phyloP scores from a whole-genome alignment of 2,329 filamentous ascomycete species.

The Pseudogymnoascus sp. region DNA sequence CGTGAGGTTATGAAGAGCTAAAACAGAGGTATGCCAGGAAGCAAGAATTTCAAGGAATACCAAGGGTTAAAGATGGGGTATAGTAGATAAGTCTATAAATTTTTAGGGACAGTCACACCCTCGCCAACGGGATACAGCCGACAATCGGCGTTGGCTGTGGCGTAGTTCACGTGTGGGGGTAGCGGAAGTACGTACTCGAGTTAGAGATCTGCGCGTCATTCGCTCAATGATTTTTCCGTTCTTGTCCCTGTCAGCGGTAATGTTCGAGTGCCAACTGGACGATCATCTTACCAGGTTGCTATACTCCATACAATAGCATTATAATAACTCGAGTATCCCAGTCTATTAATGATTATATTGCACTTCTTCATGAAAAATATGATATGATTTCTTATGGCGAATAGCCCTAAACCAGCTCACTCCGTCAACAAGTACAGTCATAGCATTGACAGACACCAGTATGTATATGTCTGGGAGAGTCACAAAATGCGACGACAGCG shows the following conservation, averaged over 20 bases:
- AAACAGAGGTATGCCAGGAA: neutral
- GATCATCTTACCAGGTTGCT: conserved; percentile 1
- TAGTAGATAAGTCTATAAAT: conserved; percentile 8
- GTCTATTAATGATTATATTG: neutral
- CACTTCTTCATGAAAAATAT: neutral
- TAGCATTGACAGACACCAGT: neutral
- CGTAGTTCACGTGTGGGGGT: neutral
- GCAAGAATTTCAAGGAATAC: conserved; percentile 8
- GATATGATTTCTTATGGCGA: neutral
- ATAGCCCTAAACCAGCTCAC: no score
- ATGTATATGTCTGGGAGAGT: neutral
- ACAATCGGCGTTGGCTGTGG: conserved; percentile 6
- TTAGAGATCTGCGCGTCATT: neutral
- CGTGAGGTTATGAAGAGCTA: neutral
- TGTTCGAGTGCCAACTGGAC: neutral
- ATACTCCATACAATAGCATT: neutral
- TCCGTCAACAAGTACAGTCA: neutral
- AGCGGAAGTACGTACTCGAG: conserved; percentile 1
- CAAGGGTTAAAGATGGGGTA: conserved; percentile 5
- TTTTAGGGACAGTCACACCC: conserved; percentile 4
- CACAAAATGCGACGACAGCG: neutral
- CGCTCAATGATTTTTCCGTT: conserved; percentile 2
- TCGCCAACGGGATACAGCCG: conserved; percentile 1
- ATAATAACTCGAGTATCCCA: neutral
- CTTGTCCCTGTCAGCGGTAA: neutral